Evolutionary conservation across 108 stramenopile genomes (phyloP).

Genomic region (Aurantiochytrium sp.): DNA sequence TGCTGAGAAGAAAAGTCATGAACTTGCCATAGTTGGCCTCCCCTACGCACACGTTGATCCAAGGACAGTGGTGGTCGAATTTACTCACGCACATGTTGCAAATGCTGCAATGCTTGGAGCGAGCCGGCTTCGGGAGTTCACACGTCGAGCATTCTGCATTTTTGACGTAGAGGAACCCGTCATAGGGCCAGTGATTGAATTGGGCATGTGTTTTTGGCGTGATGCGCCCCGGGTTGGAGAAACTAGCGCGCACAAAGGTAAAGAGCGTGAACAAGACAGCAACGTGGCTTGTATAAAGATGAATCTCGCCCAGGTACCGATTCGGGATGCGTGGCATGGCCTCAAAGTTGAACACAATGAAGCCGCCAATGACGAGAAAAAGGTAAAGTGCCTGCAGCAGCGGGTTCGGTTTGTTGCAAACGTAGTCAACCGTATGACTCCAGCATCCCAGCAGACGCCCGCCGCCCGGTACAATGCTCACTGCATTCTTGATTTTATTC

Average conservation of each 20-base stretch:
- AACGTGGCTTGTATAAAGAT: background rate
- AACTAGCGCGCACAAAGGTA: background rate
- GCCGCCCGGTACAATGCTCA: background rate
- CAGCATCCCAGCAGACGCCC: background rate
- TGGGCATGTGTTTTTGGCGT: background rate
- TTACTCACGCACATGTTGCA: constrained; percentile 38
- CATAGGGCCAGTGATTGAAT: background rate
- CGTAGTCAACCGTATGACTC: background rate
- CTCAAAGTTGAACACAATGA: background rate
- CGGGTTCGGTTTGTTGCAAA: background rate
- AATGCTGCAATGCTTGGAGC: constrained; percentile 46
- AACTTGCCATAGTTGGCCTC: constrained; percentile 39
- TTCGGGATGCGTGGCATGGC: background rate
- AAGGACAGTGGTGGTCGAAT: constrained; percentile 42
- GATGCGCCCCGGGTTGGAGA: background rate
- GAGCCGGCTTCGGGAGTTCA: constrained; percentile 35
- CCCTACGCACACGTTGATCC: constrained; percentile 45
- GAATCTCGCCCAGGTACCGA: background rate
- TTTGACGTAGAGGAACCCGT: background rate
- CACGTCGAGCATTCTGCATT: constrained; percentile 38
- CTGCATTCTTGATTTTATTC: background rate
- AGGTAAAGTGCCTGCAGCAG: background rate
- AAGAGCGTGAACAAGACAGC: background rate
- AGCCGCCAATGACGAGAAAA: background rate
- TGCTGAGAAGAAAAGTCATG: constrained; percentile 4